A percentile compares a stretch with the other conserved stretches of the same genome.
These are phyloP conservation scores for Butyriboletus appendiculatus DNA, from an alignment of 1,284 basidiomycete genomes.

Conservation along the genomic window DNA sequence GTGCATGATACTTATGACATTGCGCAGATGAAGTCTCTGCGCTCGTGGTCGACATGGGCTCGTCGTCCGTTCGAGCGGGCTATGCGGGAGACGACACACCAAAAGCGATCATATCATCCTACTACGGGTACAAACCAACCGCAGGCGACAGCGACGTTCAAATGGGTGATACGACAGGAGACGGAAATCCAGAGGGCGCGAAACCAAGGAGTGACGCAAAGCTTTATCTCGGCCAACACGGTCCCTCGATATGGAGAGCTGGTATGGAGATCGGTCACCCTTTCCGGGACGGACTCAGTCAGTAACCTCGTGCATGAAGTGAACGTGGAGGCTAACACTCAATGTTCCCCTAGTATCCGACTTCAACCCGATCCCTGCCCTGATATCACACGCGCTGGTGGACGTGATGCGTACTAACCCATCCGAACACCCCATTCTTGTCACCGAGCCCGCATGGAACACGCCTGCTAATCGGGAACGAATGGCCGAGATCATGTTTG, in stretches of 20 bases:
- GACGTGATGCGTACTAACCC: slow-evolving; percentile 75
- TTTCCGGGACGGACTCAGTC: slow-evolving; percentile 84
- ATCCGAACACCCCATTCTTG: slow-evolving; percentile 87
- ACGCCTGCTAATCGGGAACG: slow-evolving; percentile 86
- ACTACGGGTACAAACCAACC: slow-evolving; percentile 75
- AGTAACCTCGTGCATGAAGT: slow-evolving; percentile 34
- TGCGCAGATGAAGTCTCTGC: slow-evolving; percentile 88
- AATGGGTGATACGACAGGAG: slow-evolving; percentile 51
- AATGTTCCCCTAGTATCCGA: slow-evolving; percentile 62
- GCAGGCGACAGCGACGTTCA: slow-evolving; percentile 50
- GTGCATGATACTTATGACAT: neutral
- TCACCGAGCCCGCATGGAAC: slow-evolving; percentile 98
- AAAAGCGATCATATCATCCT: slow-evolving; percentile 88
- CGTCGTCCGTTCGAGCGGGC: slow-evolving; percentile 88
- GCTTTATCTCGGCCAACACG: slow-evolving; percentile 87
- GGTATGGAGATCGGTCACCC: slow-evolving; percentile 88
- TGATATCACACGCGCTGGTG: slow-evolving; percentile 76
- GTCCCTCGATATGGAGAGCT: slow-evolving; percentile 90
- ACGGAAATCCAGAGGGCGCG: slow-evolving; percentile 33
- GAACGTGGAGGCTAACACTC: slow-evolving; percentile 8
- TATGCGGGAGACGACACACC: slow-evolving; percentile 98
- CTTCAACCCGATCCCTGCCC: slow-evolving; percentile 71
- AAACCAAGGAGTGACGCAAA: slow-evolving; percentile 52
- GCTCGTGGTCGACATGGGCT: slow-evolving; percentile 93
- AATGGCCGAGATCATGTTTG: slow-evolving; percentile 97